Conservation (phyloP, 768 basidiomycete genomes). For the Leccinum boreale region DNA sequence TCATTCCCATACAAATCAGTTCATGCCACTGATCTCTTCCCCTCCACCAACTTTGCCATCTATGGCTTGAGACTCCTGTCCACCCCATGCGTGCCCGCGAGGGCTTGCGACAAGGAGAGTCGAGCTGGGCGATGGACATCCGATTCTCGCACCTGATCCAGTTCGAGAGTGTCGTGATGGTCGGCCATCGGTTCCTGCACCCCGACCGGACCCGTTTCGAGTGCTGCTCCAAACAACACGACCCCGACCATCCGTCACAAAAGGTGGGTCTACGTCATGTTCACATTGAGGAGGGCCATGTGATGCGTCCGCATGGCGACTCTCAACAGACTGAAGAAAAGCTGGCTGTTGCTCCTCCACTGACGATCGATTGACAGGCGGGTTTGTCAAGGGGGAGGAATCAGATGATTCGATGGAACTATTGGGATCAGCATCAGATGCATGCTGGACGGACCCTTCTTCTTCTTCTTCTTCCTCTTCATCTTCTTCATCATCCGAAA, state of each 20-base stretch:
- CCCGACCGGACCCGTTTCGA: constrained; percentile 18
- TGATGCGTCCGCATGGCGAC: constrained; percentile 2
- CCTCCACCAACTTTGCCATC: constrained; percentile 18
- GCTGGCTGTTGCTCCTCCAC: constrained; percentile 1
- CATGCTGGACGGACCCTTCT: constrained; percentile 3
- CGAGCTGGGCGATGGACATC: constrained; percentile 15
- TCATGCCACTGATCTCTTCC: constrained; percentile 11
- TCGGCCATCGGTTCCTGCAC: constrained; percentile 19
- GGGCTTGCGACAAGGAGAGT: constrained; percentile 4
- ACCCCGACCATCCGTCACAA: constrained; percentile 64
- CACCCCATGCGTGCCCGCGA: constrained; percentile 18
- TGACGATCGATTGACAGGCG: neutral
- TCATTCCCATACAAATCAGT: constrained; percentile 7
- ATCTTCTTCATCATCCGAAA: constrained; percentile 29
- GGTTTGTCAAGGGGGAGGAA: neutral
- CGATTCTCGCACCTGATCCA: constrained; percentile 16
- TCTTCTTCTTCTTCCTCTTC: constrained; percentile 22
- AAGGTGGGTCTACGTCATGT: constrained; percentile 44
- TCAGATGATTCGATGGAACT: constrained; percentile 1
- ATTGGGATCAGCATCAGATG: neutral
- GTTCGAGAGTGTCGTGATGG: constrained; percentile 20
- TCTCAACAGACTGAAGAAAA: neutral
- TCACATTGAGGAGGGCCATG: constrained; percentile 22
- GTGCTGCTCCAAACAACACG: constrained; percentile 49
- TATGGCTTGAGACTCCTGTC: constrained; percentile 17